Evolutionary conservation across 2,329 filamentous ascomycete species (phyloP).

Genomic region (Pyrenophora teres): DNA sequence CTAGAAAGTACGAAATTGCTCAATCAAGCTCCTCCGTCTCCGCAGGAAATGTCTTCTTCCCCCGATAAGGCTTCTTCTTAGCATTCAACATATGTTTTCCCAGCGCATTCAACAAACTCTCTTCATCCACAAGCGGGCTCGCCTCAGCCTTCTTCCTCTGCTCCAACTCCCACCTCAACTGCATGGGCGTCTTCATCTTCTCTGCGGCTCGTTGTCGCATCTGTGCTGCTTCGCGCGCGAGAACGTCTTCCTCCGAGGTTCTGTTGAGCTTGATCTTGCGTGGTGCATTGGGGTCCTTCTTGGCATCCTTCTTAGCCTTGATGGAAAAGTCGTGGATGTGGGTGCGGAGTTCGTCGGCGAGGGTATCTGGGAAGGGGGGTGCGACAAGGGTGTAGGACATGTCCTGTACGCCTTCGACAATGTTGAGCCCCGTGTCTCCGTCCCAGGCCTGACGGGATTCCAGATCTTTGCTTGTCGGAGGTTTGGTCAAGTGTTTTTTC

Average conservation of each 20-base stretch:
- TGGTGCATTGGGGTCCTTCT: conserved; percentile 41
- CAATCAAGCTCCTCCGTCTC: conserved; percentile 20
- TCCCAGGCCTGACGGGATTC: conserved; percentile 38
- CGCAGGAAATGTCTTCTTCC: conserved; percentile 16
- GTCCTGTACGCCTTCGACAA: conserved; percentile 65
- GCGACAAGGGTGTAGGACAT: conserved; percentile 74
- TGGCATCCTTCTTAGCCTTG: conserved; percentile 55
- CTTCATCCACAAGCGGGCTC: conserved; percentile 36
- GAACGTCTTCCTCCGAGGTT: conserved; percentile 5
- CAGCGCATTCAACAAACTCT: conserved; percentile 48
- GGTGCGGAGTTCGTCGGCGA: conserved; percentile 80
- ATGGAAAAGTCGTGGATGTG: conserved; percentile 70
- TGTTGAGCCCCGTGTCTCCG: conserved; percentile 74
- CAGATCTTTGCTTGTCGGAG: conserved; percentile 18
- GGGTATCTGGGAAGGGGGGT: conserved; percentile 75
- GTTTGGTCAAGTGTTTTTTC: conserved; percentile 11
- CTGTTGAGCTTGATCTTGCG: conserved; percentile 12
- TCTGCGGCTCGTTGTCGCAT: conserved; percentile 22
- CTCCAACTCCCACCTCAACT: conserved; percentile 40
- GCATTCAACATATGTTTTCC: conserved; percentile 46
- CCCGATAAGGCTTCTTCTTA: conserved; percentile 23
- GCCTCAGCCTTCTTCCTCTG: conserved; percentile 30
- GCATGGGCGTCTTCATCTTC: conserved; percentile 43
- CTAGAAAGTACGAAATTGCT: neutral
- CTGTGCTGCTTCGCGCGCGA: conserved; percentile 37